These are phyloP conservation scores for Agarophyton chilense DNA, from an alignment of 23 red algal species.

Conservation along the genomic window DNA sequence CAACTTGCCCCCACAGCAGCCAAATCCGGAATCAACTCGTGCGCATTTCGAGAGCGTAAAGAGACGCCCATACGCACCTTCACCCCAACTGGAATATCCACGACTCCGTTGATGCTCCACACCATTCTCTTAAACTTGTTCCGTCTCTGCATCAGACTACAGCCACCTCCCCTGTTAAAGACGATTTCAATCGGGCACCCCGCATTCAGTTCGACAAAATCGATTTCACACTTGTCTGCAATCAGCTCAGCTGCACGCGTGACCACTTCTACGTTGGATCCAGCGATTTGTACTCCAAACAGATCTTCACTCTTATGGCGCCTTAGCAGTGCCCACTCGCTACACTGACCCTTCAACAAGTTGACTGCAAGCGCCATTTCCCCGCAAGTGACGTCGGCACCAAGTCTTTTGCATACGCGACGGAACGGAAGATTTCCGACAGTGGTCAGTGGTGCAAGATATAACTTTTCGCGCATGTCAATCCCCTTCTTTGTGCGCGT, in stretches of 20 bases:
- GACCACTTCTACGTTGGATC: constrained; percentile 66
- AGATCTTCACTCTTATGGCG: constrained; percentile 81
- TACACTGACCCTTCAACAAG: constrained; percentile 77
- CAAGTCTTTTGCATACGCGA: constrained; percentile 72
- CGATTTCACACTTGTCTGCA: constrained; percentile 67
- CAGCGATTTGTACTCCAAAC: constrained; percentile 91
- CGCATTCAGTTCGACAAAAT: constrained; percentile 89
- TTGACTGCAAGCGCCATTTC: constrained; percentile 87
- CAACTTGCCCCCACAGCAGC: constrained; percentile 63
- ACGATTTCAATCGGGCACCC: constrained; percentile 89
- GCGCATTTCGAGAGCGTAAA: constrained; percentile 39
- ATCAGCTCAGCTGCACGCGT: constrained; percentile 77
- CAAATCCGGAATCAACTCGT: constrained; percentile 71
- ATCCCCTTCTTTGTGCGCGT: constrained; percentile 1
- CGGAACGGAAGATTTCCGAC: constrained; percentile 87
- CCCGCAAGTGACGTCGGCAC: constrained; percentile 85
- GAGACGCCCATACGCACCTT: constrained; percentile 79
- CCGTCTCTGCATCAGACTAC: constrained; percentile 59
- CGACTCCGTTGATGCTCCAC: constrained; percentile 20
- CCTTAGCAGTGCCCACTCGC: constrained; percentile 86
- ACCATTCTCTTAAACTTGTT: constrained; percentile 70
- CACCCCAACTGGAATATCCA: constrained; percentile 73
- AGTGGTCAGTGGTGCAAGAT: constrained; percentile 88
- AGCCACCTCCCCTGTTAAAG: constrained; percentile 73
- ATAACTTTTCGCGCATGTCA: constrained; percentile 74